Percentiles rank a stretch among this genome's conserved stretches.
These are phyloP conservation scores for Sclerotinia borealis DNA, from an alignment of 2,329 filamentous ascomycete genomes.

Conservation along the genomic window DNA sequence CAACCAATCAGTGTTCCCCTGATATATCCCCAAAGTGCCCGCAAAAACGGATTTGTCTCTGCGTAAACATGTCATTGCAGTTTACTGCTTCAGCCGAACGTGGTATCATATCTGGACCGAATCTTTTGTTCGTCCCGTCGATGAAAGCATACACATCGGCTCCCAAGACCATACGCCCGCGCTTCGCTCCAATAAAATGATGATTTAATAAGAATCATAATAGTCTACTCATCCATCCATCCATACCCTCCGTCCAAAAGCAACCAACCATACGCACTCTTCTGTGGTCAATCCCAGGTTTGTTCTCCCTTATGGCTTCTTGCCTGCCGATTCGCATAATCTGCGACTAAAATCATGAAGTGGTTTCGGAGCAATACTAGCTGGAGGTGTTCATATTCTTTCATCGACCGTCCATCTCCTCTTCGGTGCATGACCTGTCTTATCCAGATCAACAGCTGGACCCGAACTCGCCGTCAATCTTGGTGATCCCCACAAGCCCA, in stretches of 20 bases:
- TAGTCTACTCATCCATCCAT: neutral
- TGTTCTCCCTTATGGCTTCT: neutral
- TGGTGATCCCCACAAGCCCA: slow-evolving; percentile 41
- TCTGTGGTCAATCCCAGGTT: too few relatives aligned
- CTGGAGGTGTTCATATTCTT: neutral
- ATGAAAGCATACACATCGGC: neutral
- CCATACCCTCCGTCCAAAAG: neutral
- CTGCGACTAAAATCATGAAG: too few relatives aligned
- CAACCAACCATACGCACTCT: neutral
- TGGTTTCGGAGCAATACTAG: neutral
- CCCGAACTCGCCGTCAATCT: slow-evolving; percentile 15
- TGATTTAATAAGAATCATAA: neutral
- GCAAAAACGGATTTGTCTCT: neutral
- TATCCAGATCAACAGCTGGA: slow-evolving; percentile 40
- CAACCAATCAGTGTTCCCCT: neutral
- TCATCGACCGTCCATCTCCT: slow-evolving; percentile 50
- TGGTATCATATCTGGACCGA: neutral
- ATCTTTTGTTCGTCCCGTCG: neutral
- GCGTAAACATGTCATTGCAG: neutral
- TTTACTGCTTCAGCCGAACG: neutral
- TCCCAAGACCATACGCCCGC: neutral
- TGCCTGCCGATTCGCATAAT: neutral
- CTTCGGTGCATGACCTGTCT: slow-evolving; percentile 41
- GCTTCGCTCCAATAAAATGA: neutral
- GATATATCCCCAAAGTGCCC: neutral